Base-by-base conservation (phyloP, 2,329 filamentous ascomycete genomes). In the Leptographium radiaticola region DNA sequence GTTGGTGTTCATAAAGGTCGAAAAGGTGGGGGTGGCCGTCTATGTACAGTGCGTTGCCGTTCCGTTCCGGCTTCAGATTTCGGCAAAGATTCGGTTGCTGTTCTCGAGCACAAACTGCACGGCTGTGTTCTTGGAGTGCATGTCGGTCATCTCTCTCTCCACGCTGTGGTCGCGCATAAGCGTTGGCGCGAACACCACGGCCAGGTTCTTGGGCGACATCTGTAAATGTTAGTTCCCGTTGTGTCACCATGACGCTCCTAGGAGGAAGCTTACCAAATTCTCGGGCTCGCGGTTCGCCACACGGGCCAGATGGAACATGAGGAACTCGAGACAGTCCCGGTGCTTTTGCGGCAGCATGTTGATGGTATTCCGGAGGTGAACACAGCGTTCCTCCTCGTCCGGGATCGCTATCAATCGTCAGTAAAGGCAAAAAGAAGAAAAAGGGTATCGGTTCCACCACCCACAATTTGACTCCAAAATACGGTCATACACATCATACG, bases 121-220 rank as follows among this genome's bases (percentile, higher is more conserved):
- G 7, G 89, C 89, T 59, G 86, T 77, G 62, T 95, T 95, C 77
- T 97, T 96, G 61, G 84, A 80, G 66, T 93, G 87, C 76, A 95
- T 95, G 66, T 98, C 93, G 34, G 84, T 91, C 83, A 98, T 94
- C 68, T 98, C 93, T 57, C 89, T 83, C 67, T 95, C 89, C 57
- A 97, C 79, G 63, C 85, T 91, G 65, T 83, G 77, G 54, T 94
- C 89, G 61, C 91, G 81, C 88, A 98, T 95, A 62, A 98, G 94
- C 1, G 93, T 98, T 9, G 93, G 93, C 10, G 93, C 93, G 66
- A 98, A 98, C 40, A 98, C 93, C 44, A 98, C 93, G 4, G 93
- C 89, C 57, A 97, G 72, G 65, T 98, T 98, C 70, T 94, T 87
- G 54, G 91, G 87, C 30, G 89, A 95, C 93, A 98, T 98, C 82